Base-by-base conservation (phyloP, 177 flowering plant species). In the Tripterygium wilfordii region DNA sequence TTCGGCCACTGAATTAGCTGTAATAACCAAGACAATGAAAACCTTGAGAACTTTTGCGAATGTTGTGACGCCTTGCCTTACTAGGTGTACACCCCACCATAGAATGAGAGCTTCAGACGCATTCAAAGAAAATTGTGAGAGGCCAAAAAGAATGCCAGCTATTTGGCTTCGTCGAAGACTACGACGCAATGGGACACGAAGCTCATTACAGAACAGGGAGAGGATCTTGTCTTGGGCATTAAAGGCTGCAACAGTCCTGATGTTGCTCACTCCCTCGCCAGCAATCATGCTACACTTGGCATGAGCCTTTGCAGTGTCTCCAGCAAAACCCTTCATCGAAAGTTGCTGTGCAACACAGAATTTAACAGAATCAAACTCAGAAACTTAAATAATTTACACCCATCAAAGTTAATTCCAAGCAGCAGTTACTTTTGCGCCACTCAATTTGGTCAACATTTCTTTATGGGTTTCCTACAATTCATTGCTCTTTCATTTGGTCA, bases 251-350 rank as follows among this genome's bases (percentile, higher is more conserved):
- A 91, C 98, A 0, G 96, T 85, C 35, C 96, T 61, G 53, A 91
- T 88, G 67, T 91, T 91, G 88, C 90, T 88, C 43, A 91, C 96
- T 15, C 94, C 98, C 49, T 91, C 98, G 29, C 96, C 98, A 0
- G 96, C 98, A 37, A 91, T 85, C 96, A 88, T 88, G 74, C 95
- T 88, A 1, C 94, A 79, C 63, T 86, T 88, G 3, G 96, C 98
- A 58, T 88, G 98, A 1, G 95, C 98, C 65, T 88, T 88, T 4
- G 95, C 98, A 3, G 92, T 88, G 72, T 91, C 98, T 26, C 98
- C 96, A 5, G 98, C 95, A 60, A 91, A 91, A 1, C 98, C 98
- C 53, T 91, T 91, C 42, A 88, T 67, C 27, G 96, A 85, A 3
- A 88, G 77, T 88, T 91, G 95, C 98, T 91, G 88, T 37, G 42